These are phyloP conservation scores for Wickerhamiella azyma DNA, from an alignment of 805 yeast genomes.

Conservation along the genomic window DNA sequence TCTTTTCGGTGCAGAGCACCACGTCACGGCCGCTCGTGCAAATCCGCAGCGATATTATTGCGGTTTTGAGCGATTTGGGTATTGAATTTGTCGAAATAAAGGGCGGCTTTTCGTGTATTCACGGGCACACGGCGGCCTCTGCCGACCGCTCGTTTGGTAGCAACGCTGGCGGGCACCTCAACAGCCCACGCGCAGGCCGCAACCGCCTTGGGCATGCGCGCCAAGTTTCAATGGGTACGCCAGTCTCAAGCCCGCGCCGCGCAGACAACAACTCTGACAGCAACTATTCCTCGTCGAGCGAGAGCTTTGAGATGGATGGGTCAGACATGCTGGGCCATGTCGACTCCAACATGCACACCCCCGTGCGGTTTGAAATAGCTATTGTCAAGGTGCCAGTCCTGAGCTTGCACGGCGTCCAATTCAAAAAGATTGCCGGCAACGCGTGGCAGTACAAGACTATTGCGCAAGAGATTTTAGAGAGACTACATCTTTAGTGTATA, in stretches of 20 bases:
- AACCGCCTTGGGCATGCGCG: constrained; percentile 18
- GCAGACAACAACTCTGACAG: constrained; percentile 14
- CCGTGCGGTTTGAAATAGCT: constrained; percentile 79
- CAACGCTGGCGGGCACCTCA: constrained; percentile 1
- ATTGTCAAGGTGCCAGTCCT: constrained; percentile 85
- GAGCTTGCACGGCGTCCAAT: constrained; percentile 85
- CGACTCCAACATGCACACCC: constrained; percentile 30
- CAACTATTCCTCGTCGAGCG: constrained; percentile 24
- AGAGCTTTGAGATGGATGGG: constrained; percentile 24
- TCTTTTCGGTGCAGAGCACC: constrained; percentile 88
- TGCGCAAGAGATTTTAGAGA: constrained; percentile 70
- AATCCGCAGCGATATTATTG: constrained; percentile 70
- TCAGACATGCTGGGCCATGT: constrained; percentile 27
- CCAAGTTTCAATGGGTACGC: constrained; percentile 22
- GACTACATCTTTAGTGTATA: constrained; percentile 40
- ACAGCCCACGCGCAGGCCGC: constrained; percentile 1
- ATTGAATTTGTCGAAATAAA: constrained; percentile 78
- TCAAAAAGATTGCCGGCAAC: constrained; percentile 84
- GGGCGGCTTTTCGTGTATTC: constrained; percentile 85
- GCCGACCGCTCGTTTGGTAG: too few relatives aligned
- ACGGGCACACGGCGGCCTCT: constrained; percentile 26
- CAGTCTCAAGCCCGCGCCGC: constrained; percentile 17
- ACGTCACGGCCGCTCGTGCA: constrained; percentile 84
- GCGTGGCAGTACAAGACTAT: constrained; percentile 89
- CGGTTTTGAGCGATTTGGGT: constrained; percentile 59